phyloP scores from a whole-genome alignment of 2,329 filamentous ascomycete species.

The Sarocladiaceae sp. region DNA sequence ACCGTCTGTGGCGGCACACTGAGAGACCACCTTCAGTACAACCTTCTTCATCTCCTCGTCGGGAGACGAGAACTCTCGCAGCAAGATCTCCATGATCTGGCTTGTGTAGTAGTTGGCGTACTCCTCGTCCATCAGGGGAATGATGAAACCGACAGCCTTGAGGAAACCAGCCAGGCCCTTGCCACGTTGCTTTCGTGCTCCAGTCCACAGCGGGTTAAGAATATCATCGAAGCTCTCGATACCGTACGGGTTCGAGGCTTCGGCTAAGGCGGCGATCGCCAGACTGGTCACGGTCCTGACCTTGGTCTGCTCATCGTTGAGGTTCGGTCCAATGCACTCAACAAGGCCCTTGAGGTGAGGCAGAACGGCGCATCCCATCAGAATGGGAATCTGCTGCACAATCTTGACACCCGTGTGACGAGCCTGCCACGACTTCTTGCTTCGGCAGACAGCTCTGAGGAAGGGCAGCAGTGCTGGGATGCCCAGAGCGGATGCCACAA shows the following conservation, averaged over 20 bases:
- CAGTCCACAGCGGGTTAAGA: conserved; percentile 94
- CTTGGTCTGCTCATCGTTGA: conserved; percentile 97
- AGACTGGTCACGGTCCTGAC: conserved; percentile 94
- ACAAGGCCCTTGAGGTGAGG: conserved; percentile 94
- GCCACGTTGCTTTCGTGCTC: conserved; percentile 90
- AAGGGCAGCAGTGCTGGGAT: conserved; percentile 95
- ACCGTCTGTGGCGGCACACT: conserved; percentile 90
- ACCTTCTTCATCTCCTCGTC: conserved; percentile 99
- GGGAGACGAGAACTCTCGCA: conserved; percentile 92
- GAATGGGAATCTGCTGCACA: conserved; percentile 95
- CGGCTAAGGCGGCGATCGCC: conserved; percentile 89
- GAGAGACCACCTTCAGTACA: conserved; percentile 92
- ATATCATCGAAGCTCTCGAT: conserved; percentile 99
- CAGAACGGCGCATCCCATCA: conserved; percentile 96
- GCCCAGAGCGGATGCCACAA: conserved; percentile 91
- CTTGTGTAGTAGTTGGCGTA: conserved; percentile 99
- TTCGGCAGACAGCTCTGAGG: conserved; percentile 89
- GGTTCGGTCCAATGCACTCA: conserved; percentile 91
- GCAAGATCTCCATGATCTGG: conserved; percentile 97
- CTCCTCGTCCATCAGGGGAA: conserved; percentile 98
- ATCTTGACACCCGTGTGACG: conserved; percentile 98
- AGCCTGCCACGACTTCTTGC: conserved; percentile 99
- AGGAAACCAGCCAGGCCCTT: conserved; percentile 94
- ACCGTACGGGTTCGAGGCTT: conserved; percentile 96
- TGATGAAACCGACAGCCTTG: conserved; percentile 97